Base-by-base conservation (phyloP, 495 filamentous ascomycete genomes). In the Podospora bellae-mahoneyi region DNA sequence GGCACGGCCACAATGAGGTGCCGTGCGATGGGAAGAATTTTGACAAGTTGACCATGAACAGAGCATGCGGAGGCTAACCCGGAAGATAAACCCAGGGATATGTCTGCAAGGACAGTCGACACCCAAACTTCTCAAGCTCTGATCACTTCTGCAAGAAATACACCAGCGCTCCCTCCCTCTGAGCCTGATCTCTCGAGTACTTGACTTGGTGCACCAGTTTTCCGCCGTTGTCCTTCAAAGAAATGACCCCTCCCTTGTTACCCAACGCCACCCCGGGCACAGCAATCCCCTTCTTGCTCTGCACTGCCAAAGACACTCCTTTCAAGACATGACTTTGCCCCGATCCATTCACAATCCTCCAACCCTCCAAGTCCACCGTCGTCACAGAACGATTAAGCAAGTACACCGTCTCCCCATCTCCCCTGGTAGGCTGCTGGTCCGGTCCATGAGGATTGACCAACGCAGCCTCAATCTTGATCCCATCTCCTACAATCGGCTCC, bases 361-460 rank as follows among this genome's bases (percentile, higher is more conserved):
- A 74, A n/a, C 72, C 72, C 15, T 34, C 28, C 30, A 72, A 60
- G 13, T 64, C 64, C 16, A 74, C 68, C 23, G 60, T 13, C 32
- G 68, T 23, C 9, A 27, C 23, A 9, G 65, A 59, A 27, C 53
- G 61, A 30, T 72, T 74, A 9, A 70, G 64, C 16, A 74, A 27
- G 28, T 66, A 65, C 27, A 71, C 71, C 7, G 64, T 68, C 64
- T 72, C 66, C 10, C 65, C 67, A 6, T 64, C 28, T n/a, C 68
- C 68, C 10, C 16, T 23, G 16, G 64, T 68, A 26, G 64, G 54
- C 53, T 54, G 20, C 55, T 64, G 32, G 20, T 72, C 70, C 15
- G 67, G 72, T 13, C 72, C 72, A 58, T 66, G 26, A 6, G 72
- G 70, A 56, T 72, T 74, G 59, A 69, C 64, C 20, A 72, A 62